These are phyloP conservation scores for Comarum palustre DNA, from an alignment of 306 rosid genomes.

Conservation along the genomic window DNA sequence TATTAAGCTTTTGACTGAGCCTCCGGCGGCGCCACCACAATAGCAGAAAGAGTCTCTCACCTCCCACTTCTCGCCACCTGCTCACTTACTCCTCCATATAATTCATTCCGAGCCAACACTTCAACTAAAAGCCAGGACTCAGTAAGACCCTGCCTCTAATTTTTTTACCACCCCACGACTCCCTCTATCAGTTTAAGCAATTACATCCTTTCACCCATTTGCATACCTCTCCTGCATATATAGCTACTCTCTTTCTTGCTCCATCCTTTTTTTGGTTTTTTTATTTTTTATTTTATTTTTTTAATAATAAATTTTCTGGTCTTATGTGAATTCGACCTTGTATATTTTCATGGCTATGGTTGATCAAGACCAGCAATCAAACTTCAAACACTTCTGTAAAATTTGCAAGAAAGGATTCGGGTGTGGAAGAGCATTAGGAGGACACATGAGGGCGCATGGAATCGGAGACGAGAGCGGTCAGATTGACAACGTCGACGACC, in stretches of 20 bases:
- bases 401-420: constrained; percentile 91
- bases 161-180: constrained; percentile 40
- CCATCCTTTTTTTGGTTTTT: neutral
- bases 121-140: constrained; percentile 80
- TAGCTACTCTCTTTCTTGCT: neutral
- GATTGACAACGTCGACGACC: constrained; percentile 68
- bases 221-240: neutral
- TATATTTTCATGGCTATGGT: constrained; percentile 57
- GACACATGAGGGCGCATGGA: constrained; percentile 98
- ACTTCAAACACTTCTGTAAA: constrained; percentile 81
- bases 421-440: constrained; percentile 91
- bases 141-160: constrained; percentile 22
- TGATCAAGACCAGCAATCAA: constrained; percentile 49
- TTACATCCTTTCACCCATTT: constrained; percentile 19
- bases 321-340: neutral
- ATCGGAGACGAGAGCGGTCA: constrained; percentile 54
- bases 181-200: constrained; percentile 50
- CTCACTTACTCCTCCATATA: constrained; percentile 51
- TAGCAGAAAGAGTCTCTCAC: constrained; percentile 1
- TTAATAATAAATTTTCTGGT: neutral
- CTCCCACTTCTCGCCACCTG: constrained; percentile 12
- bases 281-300: neutral
- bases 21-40: constrained; percentile 5
- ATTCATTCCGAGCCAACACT: constrained; percentile 42
- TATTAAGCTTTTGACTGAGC: constrained; percentile 6